A percentile compares a stretch with the other conserved stretches of the same genome.
Conservation (phyloP, 495 filamentous ascomycete species). For the Niebla homalea region DNA sequence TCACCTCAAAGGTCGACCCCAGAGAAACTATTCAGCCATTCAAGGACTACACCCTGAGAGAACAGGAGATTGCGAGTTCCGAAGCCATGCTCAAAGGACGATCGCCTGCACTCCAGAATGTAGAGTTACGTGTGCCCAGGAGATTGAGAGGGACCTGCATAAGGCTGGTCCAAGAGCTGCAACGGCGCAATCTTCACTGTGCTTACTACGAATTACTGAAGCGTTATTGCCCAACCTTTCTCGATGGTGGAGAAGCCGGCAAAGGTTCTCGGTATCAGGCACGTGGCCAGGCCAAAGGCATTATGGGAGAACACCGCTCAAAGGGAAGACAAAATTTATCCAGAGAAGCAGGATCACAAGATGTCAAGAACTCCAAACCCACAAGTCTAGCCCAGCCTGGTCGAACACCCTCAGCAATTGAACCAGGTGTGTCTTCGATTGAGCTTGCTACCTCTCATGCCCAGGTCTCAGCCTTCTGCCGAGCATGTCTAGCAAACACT, state of each 20-base stretch:
- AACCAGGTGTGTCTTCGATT: conserved; percentile 33
- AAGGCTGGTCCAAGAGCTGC: conserved; percentile 52
- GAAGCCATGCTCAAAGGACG: conserved; percentile 1
- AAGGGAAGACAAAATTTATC: too few species aligned
- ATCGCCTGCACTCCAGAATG: not conserved
- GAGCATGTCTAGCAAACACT: conserved; percentile 58
- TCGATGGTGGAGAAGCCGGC: not conserved
- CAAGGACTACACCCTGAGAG: conserved; percentile 71
- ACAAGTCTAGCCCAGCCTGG: not conserved
- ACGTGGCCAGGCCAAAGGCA: too few species aligned
- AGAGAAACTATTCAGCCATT: conserved; percentile 54
- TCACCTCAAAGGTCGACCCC: conserved; percentile 51
- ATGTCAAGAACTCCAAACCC: too few species aligned
- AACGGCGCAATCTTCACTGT: conserved; percentile 57
- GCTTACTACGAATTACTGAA: conserved; percentile 62
- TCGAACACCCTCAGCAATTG: conserved; percentile 9
- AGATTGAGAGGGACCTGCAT: conserved; percentile 51
- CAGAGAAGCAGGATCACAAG: too few species aligned
- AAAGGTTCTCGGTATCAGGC: conserved; percentile 13
- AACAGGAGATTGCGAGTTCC: conserved; percentile 57
- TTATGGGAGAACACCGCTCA: too few species aligned
- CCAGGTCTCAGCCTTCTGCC: conserved; percentile 77
- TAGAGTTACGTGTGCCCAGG: conserved; percentile 48
- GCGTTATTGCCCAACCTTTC: conserved; percentile 57
- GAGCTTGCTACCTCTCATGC: conserved; percentile 58